phyloP scores from a whole-genome alignment of 306 rosid species.

The Dicorynia guianensis region DNA sequence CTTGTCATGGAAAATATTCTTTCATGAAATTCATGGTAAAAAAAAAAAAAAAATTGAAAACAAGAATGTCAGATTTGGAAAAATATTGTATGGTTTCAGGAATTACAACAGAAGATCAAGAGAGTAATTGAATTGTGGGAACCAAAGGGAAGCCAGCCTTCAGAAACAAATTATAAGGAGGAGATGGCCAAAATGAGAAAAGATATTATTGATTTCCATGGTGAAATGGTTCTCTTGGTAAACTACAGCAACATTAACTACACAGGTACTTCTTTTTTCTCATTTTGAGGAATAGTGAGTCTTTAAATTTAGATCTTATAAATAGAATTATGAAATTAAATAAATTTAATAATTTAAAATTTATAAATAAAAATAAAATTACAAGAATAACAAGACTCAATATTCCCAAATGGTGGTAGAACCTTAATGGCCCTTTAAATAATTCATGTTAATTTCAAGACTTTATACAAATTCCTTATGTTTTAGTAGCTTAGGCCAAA shows the following conservation, averaged over 20 bases:
- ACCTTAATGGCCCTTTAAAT: not conserved
- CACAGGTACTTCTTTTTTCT: conserved; percentile 56
- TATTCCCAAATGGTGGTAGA: not conserved
- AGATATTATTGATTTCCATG: conserved; percentile 88
- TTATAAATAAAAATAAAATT: too few species aligned
- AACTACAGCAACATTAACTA: conserved; percentile 90
- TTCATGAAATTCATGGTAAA: not conserved
- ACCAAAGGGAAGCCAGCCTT: conserved; percentile 58
- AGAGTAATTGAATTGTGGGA: conserved; percentile 66
- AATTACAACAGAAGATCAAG: conserved; percentile 69
- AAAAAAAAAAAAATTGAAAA: not conserved
- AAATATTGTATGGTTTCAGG: conserved; percentile 51
- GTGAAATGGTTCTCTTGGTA: conserved; percentile 87
- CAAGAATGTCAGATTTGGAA: too few species aligned
- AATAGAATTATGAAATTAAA: too few species aligned
- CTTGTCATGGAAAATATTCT: not conserved
- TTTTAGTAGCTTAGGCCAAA: too few species aligned
- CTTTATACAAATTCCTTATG: too few species aligned
- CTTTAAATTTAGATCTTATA: too few species aligned
- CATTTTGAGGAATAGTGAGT: too few species aligned
- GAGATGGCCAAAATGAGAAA: conserved; percentile 77
- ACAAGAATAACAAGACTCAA: too few species aligned
- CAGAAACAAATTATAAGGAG: conserved; percentile 48
- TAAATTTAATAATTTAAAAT: too few species aligned
- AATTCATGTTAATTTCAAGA: too few species aligned